A percentile compares a stretch with the other conserved stretches of the same genome.
Conservation (phyloP, 305 asterid species). For the Fraxinus greggii region DNA sequence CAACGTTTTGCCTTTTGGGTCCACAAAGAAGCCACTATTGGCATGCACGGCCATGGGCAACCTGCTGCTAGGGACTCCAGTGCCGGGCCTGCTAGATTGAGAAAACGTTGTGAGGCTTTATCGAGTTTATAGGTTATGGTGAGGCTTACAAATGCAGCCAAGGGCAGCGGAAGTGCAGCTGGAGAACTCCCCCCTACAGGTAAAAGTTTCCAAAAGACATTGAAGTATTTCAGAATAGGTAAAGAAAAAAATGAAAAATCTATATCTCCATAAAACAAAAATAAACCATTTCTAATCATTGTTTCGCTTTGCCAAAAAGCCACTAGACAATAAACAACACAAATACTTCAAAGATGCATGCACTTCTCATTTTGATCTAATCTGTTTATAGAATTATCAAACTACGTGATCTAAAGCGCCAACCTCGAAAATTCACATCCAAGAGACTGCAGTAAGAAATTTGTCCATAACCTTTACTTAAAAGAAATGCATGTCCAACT, state of each 20-base stretch:
- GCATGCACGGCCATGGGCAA: constrained; percentile 99
- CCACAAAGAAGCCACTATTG: constrained; percentile 94
- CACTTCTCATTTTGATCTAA: constrained; percentile 1
- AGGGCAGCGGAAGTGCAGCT: constrained; percentile 87
- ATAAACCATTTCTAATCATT: background rate
- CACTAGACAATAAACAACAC: background rate
- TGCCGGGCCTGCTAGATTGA: constrained; percentile 95
- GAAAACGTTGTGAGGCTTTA: constrained; percentile 88
- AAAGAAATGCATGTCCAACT: background rate
- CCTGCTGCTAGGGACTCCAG: constrained; percentile 97
- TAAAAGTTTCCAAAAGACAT: constrained; percentile 23
- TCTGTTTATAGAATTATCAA: background rate
- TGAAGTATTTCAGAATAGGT: constrained; percentile 4
- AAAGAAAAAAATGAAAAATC: background rate
- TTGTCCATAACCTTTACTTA: background rate
- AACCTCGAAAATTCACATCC: background rate
- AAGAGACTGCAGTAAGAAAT: background rate
- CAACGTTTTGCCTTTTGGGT: constrained; percentile 93
- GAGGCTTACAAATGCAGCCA: constrained; percentile 98
- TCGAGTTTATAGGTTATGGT: constrained; percentile 97
- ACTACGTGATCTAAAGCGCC: background rate
- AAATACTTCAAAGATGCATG: background rate
- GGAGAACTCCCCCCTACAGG: constrained; percentile 79
- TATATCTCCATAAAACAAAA: background rate
- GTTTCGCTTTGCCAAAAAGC: background rate